Base-by-base conservation (phyloP, 805 yeast genomes). In the Torulaspora quercuum region DNA sequence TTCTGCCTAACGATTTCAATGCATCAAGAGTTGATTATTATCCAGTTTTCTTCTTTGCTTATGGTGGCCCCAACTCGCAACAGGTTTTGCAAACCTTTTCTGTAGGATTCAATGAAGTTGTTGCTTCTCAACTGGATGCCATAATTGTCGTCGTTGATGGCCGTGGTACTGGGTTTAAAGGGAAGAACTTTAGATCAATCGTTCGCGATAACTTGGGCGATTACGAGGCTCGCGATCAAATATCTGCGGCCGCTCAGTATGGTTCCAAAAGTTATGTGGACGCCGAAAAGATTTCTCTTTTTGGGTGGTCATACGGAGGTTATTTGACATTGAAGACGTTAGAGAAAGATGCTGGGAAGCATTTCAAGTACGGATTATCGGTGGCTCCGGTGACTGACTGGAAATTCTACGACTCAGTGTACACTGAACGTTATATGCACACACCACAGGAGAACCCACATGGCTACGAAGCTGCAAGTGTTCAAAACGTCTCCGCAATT, bases 241-340 rank as follows among this genome's bases (percentile, higher is more conserved):
- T 92, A 24, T 65, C 76, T 0, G 95, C 94, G 4, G 98, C 95
- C 2, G 75, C 76, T 46, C 45, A 69, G 1, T 90, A 92, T 82
- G 70, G 76, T 3, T 31, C 62, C 3, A 75, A 73, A 48, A 41
- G 68, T 2, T 90, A 81, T 53, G 82, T 92, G 26, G 84, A 89
- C 55, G 60, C 67, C 15, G 65, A 71, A 3, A 73, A 76, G 42
- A 78, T 86, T 8, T 94, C 95, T 0, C 76, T 90, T 37, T 92
- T 97, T 90, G 98, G 98, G 6, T 92, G 98, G 98, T 84, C 95
- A 14, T 92, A 90, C 57, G 98, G 98, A 31, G 98, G 97, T 0
- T 92, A 77, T 57, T 73, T 87, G 71, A 88, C 98, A 0, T 71
- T 92, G 50, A 92, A 89, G 63, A 82, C 95, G 0, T 65, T 92